Evolutionary conservation across 768 basidiomycete species (phyloP).

Genomic region (Phaeotremella fagi): DNA sequence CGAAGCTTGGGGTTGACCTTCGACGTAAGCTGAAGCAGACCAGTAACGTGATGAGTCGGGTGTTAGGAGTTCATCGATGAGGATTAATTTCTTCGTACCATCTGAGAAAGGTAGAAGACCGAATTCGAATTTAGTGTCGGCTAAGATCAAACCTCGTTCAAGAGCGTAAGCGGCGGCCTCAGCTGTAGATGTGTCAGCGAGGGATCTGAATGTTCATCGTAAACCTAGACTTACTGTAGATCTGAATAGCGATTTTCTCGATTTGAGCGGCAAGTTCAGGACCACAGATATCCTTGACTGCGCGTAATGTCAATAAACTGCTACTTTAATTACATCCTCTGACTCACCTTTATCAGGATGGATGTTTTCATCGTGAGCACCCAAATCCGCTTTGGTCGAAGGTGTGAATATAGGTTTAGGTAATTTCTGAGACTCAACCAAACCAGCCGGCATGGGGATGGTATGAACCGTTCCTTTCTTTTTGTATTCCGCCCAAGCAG

Average conservation of each 20-base stretch:
- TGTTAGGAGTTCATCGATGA: conserved; percentile 94
- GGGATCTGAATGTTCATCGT: not conserved
- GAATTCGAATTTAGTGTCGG: conserved; percentile 98
- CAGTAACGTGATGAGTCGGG: conserved; percentile 98
- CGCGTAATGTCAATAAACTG: not conserved
- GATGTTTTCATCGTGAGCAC: conserved; percentile 93
- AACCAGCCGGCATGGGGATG: conserved; percentile 65
- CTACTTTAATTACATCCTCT: too few species aligned
- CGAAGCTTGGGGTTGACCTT: conserved; percentile 74
- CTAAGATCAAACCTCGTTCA: conserved; percentile 79
- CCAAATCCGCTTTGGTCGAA: conserved; percentile 92
- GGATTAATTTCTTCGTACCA: conserved; percentile 56
- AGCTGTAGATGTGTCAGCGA: conserved; percentile 24
- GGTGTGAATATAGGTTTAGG: conserved; percentile 86
- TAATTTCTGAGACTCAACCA: conserved; percentile 80
- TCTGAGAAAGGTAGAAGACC: conserved; percentile 59
- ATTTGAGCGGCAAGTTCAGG: conserved; percentile 46
- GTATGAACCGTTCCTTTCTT: conserved; percentile 81
- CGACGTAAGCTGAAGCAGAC: conserved; percentile 68
- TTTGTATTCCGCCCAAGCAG: conserved; percentile 93
- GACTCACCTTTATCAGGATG: conserved; percentile 67
- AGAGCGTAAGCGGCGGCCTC: conserved; percentile 70
- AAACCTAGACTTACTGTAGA: conserved; percentile 42
- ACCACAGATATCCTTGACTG: conserved; percentile 50
- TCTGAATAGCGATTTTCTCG: conserved; percentile 40